Evolutionary conservation across 208 protist species (phyloP).

Genomic region (Trypanosoma scelopori): DNA sequence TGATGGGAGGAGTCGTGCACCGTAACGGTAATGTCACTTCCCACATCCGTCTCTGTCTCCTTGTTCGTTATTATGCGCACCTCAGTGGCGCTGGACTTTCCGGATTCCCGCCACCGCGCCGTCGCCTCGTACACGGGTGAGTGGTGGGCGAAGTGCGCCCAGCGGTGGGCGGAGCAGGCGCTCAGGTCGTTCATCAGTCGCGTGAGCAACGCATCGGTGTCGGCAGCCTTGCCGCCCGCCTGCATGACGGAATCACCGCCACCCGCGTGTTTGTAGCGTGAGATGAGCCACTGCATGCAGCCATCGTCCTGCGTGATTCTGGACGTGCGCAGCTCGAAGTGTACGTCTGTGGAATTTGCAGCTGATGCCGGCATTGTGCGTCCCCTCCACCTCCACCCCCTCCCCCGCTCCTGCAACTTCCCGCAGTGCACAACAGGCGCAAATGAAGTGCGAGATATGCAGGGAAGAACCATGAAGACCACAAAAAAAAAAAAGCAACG

Average conservation of each 20-base stretch:
- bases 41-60: background rate
- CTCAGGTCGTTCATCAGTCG: constrained; percentile 44
- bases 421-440: too few relatives aligned
- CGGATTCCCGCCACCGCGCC: background rate
- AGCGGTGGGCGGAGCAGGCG: constrained; percentile 47
- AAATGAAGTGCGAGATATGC: too few relatives aligned
- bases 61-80: background rate
- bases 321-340: constrained; percentile 31
- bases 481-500: too few relatives aligned
- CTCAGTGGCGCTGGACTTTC: background rate
- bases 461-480: too few relatives aligned
- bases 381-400: background rate
- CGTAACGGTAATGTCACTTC: background rate
- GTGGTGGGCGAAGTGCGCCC: constrained; percentile 45
- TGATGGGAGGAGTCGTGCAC: background rate
- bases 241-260: background rate
- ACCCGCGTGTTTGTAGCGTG: constrained; percentile 1
- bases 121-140: constrained; percentile 32
- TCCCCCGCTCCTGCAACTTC: too few relatives aligned
- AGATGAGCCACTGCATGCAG: constrained; percentile 53
- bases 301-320: constrained; percentile 28
- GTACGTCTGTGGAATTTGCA: background rate
- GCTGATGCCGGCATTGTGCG: background rate
- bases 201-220: constrained; percentile 11
- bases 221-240: background rate